A percentile compares a stretch with the other conserved stretches of the same genome.
Conservation (phyloP, 495 filamentous ascomycete species). For the Friedmanniomyces simplex region DNA sequence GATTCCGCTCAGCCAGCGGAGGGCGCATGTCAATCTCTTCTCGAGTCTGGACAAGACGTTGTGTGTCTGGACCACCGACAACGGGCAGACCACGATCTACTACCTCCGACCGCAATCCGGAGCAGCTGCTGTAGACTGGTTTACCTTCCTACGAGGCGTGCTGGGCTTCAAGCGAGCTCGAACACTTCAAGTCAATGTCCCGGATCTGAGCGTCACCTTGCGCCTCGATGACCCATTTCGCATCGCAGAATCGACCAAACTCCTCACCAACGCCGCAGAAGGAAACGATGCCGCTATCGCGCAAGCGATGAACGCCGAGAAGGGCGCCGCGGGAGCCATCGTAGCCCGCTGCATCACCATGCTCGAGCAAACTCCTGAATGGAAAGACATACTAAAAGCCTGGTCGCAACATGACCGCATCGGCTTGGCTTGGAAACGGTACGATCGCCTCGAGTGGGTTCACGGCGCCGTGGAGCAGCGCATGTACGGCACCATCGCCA, state of each 20-base stretch:
- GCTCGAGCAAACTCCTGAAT: slow-evolving; percentile 49
- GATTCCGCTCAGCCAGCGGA: slow-evolving; percentile 44
- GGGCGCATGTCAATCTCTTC: slow-evolving; percentile 54
- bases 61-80: slow-evolving; percentile 53
- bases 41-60: slow-evolving; percentile 64
- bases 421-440: slow-evolving; percentile 67
- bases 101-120: slow-evolving; percentile 57
- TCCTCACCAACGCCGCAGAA: slow-evolving; percentile 31
- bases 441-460: slow-evolving; percentile 67
- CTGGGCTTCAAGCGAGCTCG: slow-evolving; percentile 50
- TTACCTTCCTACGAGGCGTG: slow-evolving; percentile 55
- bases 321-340: slow-evolving; percentile 45
- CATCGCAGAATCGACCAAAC: slow-evolving; percentile 38
- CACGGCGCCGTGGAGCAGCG: slow-evolving; percentile 58
- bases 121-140: slow-evolving; percentile 62
- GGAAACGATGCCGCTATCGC: slow-evolving; percentile 39
- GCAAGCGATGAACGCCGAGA: slow-evolving; percentile 40
- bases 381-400: slow-evolving; percentile 48
- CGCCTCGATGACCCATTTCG: slow-evolving; percentile 55
- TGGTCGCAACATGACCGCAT: slow-evolving; percentile 56
- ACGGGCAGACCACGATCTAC: slow-evolving; percentile 51
- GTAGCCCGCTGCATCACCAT: slow-evolving; percentile 49
- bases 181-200: slow-evolving; percentile 55
- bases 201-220: slow-evolving; percentile 55
- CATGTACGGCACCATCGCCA: slow-evolving; percentile 67